These are phyloP conservation scores for Backusella westeae DNA, from an alignment of 192 early-diverging fungal species.

Conservation along the genomic window DNA sequence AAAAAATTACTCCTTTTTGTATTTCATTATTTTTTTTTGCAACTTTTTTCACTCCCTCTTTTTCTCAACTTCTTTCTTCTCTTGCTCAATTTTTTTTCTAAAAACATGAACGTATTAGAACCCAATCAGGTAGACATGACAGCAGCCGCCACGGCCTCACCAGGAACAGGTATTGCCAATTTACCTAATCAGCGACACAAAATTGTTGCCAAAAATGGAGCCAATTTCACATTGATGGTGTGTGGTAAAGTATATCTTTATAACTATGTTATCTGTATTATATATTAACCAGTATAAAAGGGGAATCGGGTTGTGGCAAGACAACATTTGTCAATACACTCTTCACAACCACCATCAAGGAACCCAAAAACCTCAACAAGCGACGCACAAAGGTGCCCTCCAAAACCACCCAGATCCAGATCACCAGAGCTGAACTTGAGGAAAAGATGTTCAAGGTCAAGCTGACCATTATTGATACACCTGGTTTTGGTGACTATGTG, in stretches of 20 bases:
- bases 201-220: conserved; percentile 96
- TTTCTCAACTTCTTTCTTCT: not conserved
- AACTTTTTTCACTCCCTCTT: not conserved
- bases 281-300: conserved; percentile 35
- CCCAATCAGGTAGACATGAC: not conserved
- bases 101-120: not conserved
- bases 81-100: not conserved
- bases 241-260: conserved; percentile 59
- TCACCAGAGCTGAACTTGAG: conserved; percentile 94
- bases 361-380: conserved; percentile 77
- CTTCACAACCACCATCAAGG: conserved; percentile 91
- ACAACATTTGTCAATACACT: conserved; percentile 99
- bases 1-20: not conserved
- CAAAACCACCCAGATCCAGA: conserved; percentile 94
- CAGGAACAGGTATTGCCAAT: conserved; percentile 95
- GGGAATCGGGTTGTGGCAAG: conserved; percentile 97
- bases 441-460: conserved; percentile 99
- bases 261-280: not conserved
- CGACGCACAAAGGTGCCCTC: conserved; percentile 87
- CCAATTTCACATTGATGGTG: conserved; percentile 96
- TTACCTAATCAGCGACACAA: conserved; percentile 98
- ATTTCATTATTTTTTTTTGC: not conserved
- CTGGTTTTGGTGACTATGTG: conserved; percentile 88
- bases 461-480: conserved; percentile 91
- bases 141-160: conserved; percentile 24